A percentile compares a stretch with the other conserved stretches of the same genome.
These are phyloP conservation scores for Exidia glandulosa DNA, from an alignment of 768 basidiomycete species.

Conservation along the genomic window DNA sequence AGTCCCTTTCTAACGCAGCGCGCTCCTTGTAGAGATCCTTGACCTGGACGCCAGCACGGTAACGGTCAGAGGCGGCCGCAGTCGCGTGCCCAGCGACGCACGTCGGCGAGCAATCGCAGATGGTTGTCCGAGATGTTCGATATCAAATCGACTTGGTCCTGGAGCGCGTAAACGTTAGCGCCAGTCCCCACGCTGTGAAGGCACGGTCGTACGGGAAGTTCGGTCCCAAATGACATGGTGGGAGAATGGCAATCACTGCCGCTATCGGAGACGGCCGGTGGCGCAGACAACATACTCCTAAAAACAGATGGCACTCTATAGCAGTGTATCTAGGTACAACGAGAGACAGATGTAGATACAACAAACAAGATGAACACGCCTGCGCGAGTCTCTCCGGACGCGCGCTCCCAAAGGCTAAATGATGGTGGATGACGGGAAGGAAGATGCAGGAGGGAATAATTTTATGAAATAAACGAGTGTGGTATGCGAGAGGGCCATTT, in stretches of 20 bases:
- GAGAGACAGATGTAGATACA: too few species aligned
- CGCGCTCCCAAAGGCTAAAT: too few species aligned
- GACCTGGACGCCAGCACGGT: conserved; percentile 39
- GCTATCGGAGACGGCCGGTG: neutral
- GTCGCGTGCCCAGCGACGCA: conserved; percentile 23
- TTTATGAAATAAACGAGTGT: neutral
- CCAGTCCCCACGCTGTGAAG: neutral
- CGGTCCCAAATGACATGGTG: conserved; percentile 1
- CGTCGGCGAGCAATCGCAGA: conserved; percentile 54
- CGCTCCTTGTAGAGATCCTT: conserved; percentile 63
- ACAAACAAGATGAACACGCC: too few species aligned
- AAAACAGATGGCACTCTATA: too few species aligned
- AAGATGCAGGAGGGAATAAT: too few species aligned
- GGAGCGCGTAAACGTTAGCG: too few species aligned
- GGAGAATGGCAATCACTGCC: neutral
- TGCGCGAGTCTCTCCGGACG: too few species aligned
- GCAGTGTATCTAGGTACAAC: too few species aligned
- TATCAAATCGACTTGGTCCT: conserved; percentile 70
- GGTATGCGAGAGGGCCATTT: too few species aligned
- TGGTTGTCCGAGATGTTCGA: conserved; percentile 47
- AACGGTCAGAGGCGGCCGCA: neutral
- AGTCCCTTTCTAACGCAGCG: conserved; percentile 64
- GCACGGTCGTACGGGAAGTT: conserved; percentile 1
- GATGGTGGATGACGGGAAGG: too few species aligned
- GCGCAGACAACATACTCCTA: neutral